These are phyloP conservation scores for Glonium stellatum DNA, from an alignment of 495 filamentous ascomycete species.

Conservation along the genomic window DNA sequence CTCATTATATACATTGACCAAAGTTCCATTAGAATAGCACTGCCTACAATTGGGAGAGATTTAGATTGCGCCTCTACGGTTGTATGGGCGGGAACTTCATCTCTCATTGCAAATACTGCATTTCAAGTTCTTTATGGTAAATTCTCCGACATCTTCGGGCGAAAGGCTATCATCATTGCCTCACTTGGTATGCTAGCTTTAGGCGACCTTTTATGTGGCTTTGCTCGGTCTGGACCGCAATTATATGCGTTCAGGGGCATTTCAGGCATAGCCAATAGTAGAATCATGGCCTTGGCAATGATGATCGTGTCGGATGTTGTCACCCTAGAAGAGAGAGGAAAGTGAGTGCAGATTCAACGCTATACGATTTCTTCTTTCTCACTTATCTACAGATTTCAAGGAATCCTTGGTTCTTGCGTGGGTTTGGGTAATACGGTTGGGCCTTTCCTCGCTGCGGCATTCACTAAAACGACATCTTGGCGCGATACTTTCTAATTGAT, in stretches of 20 bases:
- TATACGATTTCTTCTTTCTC: no score
- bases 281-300: conserved; percentile 32
- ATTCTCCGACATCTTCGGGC: conserved; percentile 37
- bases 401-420: conserved; percentile 30
- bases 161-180: conserved; percentile 29
- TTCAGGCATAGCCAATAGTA: conserved; percentile 22
- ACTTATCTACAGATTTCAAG: no score
- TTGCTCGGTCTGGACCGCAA: conserved; percentile 19
- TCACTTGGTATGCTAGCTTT: conserved; percentile 25
- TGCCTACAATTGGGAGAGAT: conserved; percentile 34
- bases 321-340: conserved; percentile 32
- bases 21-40: conserved; percentile 31
- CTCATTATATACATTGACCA: conserved; percentile 35
- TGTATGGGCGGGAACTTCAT: conserved; percentile 35
- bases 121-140: conserved; percentile 36
- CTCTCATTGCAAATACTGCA: conserved; percentile 32
- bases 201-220: conserved; percentile 28
- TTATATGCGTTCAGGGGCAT: conserved; percentile 26
- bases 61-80: conserved; percentile 30
- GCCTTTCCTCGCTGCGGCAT: conserved; percentile 29
- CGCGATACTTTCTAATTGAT: no score
- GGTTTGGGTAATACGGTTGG: conserved; percentile 31
- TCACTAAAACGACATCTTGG: no score
- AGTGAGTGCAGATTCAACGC: no score
- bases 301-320: conserved; percentile 34